Evolutionary conservation across 768 basidiomycete species (phyloP), one percentile per base, ranked within the genome.

Genomic region (Phanerochaete sordida): DNA sequence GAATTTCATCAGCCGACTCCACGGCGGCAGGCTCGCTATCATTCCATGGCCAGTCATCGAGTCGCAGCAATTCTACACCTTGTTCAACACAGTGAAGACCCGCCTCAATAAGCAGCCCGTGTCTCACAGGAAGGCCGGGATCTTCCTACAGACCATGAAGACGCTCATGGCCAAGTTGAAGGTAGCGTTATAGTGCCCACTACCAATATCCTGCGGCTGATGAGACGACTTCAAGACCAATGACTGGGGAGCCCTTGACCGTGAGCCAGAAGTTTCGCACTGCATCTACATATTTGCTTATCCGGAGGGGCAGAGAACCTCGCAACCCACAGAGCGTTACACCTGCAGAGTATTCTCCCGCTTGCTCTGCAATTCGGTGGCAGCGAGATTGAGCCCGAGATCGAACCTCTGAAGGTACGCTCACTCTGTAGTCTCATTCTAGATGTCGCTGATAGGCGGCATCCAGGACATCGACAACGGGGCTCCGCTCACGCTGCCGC

Each of bases 1-100:
- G 0, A 87, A 87, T 60, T 86, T 87, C 64, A 85, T 87, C 58
- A 79, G 83, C 15, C 79, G 77, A 1, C 75, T 87, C 4, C 86
- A 87, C 59, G 74, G 76, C 0, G 85, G 85, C 1, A 76, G 76
- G 56, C 64, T 87, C 5, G 75, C 74, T 35, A 86, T 87, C 16
- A 76, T 86, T 15, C 86, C 85, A 4, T 87, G 86, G 86, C 85
- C 84, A 0, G 83, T 87, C 47, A 86, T 87, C 30, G 82, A 84
- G 64, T 85, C 85, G 0, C 76, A 69, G 46, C 78, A 84, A 26
- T 87, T 87, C 66, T 87, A 87, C 60, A 74, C 68, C 1, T 64
- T 85, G n/a, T 85, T 87, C 57, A 73, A 74, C 0, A 68, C 71
- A 0, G 62, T 87, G 30, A 83, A 81, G 62, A 72, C 69, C 53